phyloP scores from a whole-genome alignment of 768 basidiomycete genomes.

The Holtermannia corniformis region DNA sequence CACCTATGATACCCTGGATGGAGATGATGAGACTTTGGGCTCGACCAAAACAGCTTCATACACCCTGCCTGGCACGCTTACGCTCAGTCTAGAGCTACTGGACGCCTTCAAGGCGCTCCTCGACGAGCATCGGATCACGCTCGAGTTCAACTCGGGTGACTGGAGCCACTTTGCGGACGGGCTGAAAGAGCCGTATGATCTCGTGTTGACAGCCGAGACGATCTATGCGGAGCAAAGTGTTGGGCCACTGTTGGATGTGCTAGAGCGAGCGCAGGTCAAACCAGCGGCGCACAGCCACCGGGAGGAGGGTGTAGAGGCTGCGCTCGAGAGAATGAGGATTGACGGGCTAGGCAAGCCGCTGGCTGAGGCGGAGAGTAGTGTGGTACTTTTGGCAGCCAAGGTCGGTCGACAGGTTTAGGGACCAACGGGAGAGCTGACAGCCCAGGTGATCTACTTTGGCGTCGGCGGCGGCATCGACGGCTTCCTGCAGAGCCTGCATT shows the following conservation, averaged over 20 bases:
- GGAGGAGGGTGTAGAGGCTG: no score
- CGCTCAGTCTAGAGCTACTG: constrained; percentile 57
- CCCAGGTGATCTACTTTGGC: constrained; percentile 71
- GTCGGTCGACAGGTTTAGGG: constrained; percentile 19
- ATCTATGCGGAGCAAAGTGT: constrained; percentile 69
- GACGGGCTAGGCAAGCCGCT: not conserved
- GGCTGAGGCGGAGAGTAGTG: constrained; percentile 5
- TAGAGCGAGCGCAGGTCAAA: no score
- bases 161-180: constrained; percentile 48
- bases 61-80: constrained; percentile 50
- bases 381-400: constrained; percentile 71
- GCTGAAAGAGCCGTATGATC: constrained; percentile 49
- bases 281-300: no score
- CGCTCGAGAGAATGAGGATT: not conserved
- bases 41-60: constrained; percentile 3
- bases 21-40: constrained; percentile 17
- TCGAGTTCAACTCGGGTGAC: constrained; percentile 72
- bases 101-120: constrained; percentile 58
- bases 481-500: constrained; percentile 55
- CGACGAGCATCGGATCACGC: constrained; percentile 47
- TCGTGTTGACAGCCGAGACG: constrained; percentile 84
- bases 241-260: constrained; percentile 45
- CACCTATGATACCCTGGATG: constrained; percentile 12
- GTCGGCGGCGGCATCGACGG: constrained; percentile 79
- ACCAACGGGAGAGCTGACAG: constrained; percentile 1